Percentiles rank a stretch among this genome's conserved stretches.
These are phyloP conservation scores for Terana coerulea DNA, from an alignment of 768 basidiomycete genomes.

Conservation along the genomic window DNA sequence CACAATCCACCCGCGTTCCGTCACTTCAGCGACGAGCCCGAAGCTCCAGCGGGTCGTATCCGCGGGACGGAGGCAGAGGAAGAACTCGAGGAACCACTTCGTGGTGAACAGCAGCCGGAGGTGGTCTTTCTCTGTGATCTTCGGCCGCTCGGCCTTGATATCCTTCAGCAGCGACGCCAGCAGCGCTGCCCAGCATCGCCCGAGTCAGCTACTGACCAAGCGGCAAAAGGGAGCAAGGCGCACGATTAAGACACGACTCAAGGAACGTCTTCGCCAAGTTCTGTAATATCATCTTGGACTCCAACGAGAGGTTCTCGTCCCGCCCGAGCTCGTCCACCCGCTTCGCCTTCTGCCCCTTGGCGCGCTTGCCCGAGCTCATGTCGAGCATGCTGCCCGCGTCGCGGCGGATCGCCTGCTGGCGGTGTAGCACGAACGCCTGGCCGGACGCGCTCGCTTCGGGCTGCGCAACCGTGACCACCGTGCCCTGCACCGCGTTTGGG, in stretches of 20 bases:
- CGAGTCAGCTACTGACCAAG: not conserved
- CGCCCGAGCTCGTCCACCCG: conserved; percentile 67
- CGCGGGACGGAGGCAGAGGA: conserved; percentile 49
- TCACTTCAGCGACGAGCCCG: conserved; percentile 79
- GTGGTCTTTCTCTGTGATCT: conserved; percentile 94
- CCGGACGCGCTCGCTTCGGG: conserved; percentile 28
- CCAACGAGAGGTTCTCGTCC: conserved; percentile 63
- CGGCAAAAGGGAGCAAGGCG: conserved; percentile 28
- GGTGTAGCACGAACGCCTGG: conserved; percentile 74
- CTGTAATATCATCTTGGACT: conserved; percentile 64
- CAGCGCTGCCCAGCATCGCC: conserved; percentile 56
- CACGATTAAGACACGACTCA: conserved; percentile 86
- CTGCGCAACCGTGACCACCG: conserved; percentile 19
- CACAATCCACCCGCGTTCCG: conserved; percentile 80
- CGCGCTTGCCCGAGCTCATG: conserved; percentile 35
- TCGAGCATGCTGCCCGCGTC: conserved; percentile 73
- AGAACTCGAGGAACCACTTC: conserved; percentile 92
- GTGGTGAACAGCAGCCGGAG: conserved; percentile 82
- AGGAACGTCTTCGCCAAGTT: conserved; percentile 70
- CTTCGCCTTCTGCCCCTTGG: conserved; percentile 55
- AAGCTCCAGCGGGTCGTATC: conserved; percentile 56
- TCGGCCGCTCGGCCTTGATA: conserved; percentile 86
- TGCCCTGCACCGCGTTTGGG: conserved; percentile 19
- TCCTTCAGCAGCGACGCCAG: conserved; percentile 83
- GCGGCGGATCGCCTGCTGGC: conserved; percentile 71